phyloP scores from a whole-genome alignment of 1,284 basidiomycete species.

The Apiotrichum porosum region DNA sequence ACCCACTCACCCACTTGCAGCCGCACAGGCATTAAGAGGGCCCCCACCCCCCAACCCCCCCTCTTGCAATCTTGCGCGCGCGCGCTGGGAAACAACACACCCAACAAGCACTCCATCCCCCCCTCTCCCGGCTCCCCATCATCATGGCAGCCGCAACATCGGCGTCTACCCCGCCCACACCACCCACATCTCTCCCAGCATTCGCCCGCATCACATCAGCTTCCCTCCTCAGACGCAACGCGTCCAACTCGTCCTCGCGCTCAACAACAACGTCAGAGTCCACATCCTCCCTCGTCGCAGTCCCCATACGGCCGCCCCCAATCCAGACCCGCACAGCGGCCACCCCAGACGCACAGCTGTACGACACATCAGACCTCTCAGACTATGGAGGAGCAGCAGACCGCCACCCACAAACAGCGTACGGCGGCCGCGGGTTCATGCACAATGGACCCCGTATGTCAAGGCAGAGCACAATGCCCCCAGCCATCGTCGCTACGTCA shows the following conservation, averaged over 20 bases:
- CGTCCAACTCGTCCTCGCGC: slow-evolving; percentile 37
- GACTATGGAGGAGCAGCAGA: too few relatives aligned
- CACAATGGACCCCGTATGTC: slow-evolving; percentile 32
- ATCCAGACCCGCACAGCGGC: slow-evolving; percentile 45
- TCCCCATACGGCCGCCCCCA: slow-evolving; percentile 44
- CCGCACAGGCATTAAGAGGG: too few relatives aligned
- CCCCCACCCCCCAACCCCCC: not conserved
- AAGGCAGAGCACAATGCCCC: slow-evolving; percentile 8
- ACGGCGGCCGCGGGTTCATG: slow-evolving; percentile 29
- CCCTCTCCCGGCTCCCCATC: not conserved
- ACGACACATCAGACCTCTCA: too few relatives aligned
- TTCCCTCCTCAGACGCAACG: slow-evolving; percentile 29
- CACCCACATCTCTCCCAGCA: slow-evolving; percentile 10
- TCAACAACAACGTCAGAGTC: slow-evolving; percentile 40
- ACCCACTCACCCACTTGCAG: not conserved
- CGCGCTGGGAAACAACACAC: too few relatives aligned
- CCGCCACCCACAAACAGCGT: not conserved
- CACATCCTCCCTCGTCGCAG: slow-evolving; percentile 42
- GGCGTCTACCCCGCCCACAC: slow-evolving; percentile 14
- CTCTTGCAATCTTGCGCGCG: not conserved
- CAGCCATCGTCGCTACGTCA: slow-evolving; percentile 1
- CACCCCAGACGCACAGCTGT: slow-evolving; percentile 27
- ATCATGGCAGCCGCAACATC: slow-evolving; percentile 7
- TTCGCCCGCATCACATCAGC: slow-evolving; percentile 17
- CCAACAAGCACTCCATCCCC: not conserved